Evolutionary conservation across 2,329 filamentous ascomycete species (phyloP).

Genomic region (Gremmenia infestans): DNA sequence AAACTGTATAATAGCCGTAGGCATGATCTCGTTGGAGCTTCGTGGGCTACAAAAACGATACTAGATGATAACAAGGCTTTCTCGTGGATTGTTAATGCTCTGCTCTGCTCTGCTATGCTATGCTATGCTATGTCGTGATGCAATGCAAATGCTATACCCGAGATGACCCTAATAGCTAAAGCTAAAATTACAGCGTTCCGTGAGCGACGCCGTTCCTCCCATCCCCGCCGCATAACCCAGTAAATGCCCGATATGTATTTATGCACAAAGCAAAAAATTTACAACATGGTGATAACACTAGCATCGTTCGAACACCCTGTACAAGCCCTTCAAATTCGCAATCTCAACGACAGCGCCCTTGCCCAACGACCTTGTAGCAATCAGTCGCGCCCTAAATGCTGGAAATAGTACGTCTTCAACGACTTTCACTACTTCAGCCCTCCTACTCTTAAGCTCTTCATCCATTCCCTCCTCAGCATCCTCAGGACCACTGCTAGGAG

Average conservation of each 20-base stretch:
- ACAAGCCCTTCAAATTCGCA: constrained; percentile 86
- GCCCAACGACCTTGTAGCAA: constrained; percentile 75
- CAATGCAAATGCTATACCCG: background rate
- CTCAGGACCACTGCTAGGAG: constrained; percentile 40
- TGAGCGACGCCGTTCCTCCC: background rate
- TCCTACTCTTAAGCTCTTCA: constrained; percentile 50
- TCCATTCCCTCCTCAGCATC: constrained; percentile 39
- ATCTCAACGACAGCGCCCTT: constrained; percentile 74
- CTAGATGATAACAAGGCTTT: constrained; percentile 21
- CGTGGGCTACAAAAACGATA: constrained; percentile 24
- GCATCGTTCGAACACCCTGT: constrained; percentile 92
- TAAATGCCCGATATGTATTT: constrained; percentile 1
- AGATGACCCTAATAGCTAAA: background rate
- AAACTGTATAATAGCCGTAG: constrained; percentile 33
- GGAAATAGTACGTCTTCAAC: constrained; percentile 88
- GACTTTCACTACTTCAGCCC: constrained; percentile 65
- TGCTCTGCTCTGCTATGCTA: background rate
- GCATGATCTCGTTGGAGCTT: constrained; percentile 18
- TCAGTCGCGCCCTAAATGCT: constrained; percentile 73
- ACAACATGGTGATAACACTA: constrained; percentile 35
- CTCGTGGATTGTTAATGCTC: background rate
- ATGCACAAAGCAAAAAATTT: background rate
- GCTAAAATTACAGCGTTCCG: background rate
- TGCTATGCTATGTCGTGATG: background rate
- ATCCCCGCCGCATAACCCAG: background rate